These are phyloP conservation scores for Saccharum spontaneum DNA, from an alignment of 176 grass and related monocot species.

Conservation along the genomic window DNA sequence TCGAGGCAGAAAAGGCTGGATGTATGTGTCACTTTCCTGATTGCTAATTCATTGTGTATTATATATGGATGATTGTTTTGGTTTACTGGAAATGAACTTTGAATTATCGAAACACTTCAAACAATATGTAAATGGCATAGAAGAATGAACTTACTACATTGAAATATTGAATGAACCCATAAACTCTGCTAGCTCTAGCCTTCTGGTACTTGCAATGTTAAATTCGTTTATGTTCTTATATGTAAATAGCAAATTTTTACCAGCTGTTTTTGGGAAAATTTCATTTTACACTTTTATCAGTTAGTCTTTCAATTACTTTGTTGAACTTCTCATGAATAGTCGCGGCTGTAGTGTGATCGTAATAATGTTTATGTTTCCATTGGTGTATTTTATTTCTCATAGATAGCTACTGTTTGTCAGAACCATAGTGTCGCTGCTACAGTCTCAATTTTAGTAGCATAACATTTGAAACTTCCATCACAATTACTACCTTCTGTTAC, in stretches of 20 bases:
- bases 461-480: not conserved
- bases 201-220: not conserved
- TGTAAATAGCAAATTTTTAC: not conserved
- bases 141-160: not conserved
- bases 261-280: not conserved
- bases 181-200: not conserved
- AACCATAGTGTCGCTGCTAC: not conserved
- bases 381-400: not conserved
- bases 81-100: not conserved
- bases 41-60: not conserved
- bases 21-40: slow-evolving; percentile 52
- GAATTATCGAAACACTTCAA: not conserved
- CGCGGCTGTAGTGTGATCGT: not conserved
- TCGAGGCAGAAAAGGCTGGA: slow-evolving; percentile 82
- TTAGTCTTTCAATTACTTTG: not conserved
- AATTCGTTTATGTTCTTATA: not conserved
- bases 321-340: not conserved
- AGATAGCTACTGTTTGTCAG: not conserved
- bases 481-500: not conserved
- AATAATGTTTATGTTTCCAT: not conserved
- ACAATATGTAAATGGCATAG: not conserved
- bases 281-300: not conserved
- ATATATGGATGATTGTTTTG: not conserved
- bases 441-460: not conserved
- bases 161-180: not conserved